Base-by-base conservation (phyloP, 2,329 filamentous ascomycete genomes). In the Epichloe brachyelytri region DNA sequence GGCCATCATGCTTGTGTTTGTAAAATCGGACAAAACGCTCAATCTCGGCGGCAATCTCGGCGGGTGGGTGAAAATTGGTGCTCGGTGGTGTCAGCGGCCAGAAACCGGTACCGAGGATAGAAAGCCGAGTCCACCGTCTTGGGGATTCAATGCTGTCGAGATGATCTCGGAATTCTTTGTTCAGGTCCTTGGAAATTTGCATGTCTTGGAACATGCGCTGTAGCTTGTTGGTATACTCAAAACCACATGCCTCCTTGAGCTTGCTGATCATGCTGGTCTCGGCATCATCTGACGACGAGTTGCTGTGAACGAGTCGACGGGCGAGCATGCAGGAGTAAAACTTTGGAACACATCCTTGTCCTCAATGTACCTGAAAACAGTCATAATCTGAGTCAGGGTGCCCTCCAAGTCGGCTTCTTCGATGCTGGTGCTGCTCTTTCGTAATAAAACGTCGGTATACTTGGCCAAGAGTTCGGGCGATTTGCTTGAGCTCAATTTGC, bases 171-270 rank as follows among this genome's bases (percentile, higher is more conserved):
- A 94, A 98, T 33, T 85, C 83, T 46, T 80, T 79, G 68, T 98
- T 98, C 45, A 98, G 78, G 69, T 98, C 93, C 71, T 96, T 96
- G 56, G 91, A 97, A 48, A 95, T 95, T 67, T 98, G 93, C 75
- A 98, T 96, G 64, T 98, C 93, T 67, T 97, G 91, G 79, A 97
- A 98, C 93, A 98, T 98, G 63, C 94, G 88, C 72, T 97, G 91
- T 44, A 98, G 79, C 73, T 97, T 97, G 76, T 97, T 98, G 59
- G 93, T 98, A 71, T 98, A 98, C 68, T 98, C 93, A 60, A 96
- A 98, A 61, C 93, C 93, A 63, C 93, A 97, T 0, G 93, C 91
- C 65, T 98, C 93, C 74, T 98, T 98, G 58, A 98, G 76, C 72
- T 97, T 98, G 73, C 87, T 90, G 68, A 98, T 98, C 93, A 98